These are phyloP conservation scores for Fusarium irregulare DNA, from an alignment of 2,329 filamentous ascomycete genomes.

Conservation along the genomic window DNA sequence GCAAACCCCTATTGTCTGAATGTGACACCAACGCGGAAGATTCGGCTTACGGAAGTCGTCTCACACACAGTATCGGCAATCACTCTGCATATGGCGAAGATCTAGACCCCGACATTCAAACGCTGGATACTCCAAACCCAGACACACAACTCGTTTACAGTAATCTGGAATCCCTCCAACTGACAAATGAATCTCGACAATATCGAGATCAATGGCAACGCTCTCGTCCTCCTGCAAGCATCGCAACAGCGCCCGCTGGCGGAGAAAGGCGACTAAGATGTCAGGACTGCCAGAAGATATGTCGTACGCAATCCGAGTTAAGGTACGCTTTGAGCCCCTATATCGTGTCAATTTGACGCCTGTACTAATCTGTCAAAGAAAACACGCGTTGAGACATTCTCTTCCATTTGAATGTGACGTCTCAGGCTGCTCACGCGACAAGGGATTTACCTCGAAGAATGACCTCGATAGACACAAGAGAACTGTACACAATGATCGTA, in stretches of 20 bases:
- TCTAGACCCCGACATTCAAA: slow-evolving; percentile 53
- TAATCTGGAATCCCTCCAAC: slow-evolving; percentile 49
- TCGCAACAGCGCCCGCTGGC: slow-evolving; percentile 28
- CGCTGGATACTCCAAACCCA: slow-evolving; percentile 29
- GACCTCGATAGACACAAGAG: slow-evolving; percentile 84
- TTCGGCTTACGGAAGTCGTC: slow-evolving; percentile 59
- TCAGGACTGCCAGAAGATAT: slow-evolving; percentile 51
- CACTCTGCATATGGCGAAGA: slow-evolving; percentile 60
- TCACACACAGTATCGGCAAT: slow-evolving; percentile 57
- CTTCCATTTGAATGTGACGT: slow-evolving; percentile 74
- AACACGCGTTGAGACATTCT: slow-evolving; percentile 77
- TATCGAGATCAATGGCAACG: slow-evolving; percentile 29
- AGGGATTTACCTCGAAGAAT: slow-evolving; percentile 83
- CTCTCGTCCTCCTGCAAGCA: slow-evolving; percentile 25
- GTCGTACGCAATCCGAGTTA: slow-evolving; percentile 66
- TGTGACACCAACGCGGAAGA: slow-evolving; percentile 55
- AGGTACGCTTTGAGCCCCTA: slow-evolving; percentile 55
- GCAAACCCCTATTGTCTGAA: slow-evolving; percentile 52
- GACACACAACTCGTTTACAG: slow-evolving; percentile 46
- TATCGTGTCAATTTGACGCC: not conserved
- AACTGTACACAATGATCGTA: slow-evolving; percentile 72
- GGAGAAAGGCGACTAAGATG: slow-evolving; percentile 49
- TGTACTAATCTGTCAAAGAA: slow-evolving; percentile 63
- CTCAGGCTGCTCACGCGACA: slow-evolving; percentile 64
- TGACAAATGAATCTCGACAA: slow-evolving; percentile 3